These are phyloP conservation scores for Blattamonas nauphoetae DNA, from an alignment of 78 protist genomes.

Conservation along the genomic window DNA sequence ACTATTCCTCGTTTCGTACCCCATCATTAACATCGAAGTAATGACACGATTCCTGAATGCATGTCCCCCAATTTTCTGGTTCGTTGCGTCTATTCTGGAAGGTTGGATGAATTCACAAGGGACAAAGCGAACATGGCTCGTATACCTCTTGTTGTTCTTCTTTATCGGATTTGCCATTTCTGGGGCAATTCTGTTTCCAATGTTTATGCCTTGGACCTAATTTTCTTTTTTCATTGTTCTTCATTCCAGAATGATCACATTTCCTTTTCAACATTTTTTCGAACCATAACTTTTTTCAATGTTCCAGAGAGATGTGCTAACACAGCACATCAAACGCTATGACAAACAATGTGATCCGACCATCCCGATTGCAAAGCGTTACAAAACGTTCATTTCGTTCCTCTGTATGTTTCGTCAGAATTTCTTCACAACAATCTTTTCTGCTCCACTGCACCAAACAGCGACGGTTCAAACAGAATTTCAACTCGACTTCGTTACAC, in stretches of 20 bases:
- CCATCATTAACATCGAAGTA: not conserved
- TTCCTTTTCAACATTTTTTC: too few species aligned
- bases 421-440: too few species aligned
- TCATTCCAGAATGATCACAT: not conserved
- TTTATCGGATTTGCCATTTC: not conserved
- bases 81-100: not conserved
- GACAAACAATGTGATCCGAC: too few species aligned
- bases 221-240: not conserved
- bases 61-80: not conserved
- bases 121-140: not conserved
- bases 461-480: too few species aligned
- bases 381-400: too few species aligned
- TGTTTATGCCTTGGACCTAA: not conserved
- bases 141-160: not conserved
- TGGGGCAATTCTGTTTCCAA: not conserved
- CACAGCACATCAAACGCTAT: too few species aligned
- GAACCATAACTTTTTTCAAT: too few species aligned
- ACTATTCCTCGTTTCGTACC: not conserved
- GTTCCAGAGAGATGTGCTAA: too few species aligned
- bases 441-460: too few species aligned
- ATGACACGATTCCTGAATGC: not conserved
- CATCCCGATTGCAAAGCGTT: too few species aligned
- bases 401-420: too few species aligned
- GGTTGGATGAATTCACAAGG: not conserved
- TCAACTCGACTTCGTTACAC: too few species aligned